Evolutionary conservation across 2,329 filamentous ascomycete genomes (phyloP), one percentile per base, ranked within the genome.

Genomic region (Microcera coccophila): DNA sequence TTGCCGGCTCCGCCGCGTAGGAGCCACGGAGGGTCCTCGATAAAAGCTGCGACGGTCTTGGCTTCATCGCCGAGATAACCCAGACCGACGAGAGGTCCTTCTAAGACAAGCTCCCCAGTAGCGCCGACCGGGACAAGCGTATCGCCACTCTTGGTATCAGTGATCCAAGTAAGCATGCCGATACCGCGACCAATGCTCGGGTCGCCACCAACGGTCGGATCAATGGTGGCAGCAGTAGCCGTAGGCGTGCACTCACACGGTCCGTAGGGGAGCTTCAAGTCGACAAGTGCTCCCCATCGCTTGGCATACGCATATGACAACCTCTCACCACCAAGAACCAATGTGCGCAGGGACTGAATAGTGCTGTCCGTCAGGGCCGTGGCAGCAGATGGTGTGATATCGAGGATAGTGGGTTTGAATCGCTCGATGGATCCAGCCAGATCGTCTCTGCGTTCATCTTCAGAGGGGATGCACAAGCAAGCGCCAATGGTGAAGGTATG

Each of bases 1-100:
- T 12, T 7, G 1, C 36, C 40, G 5, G 10, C 9, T 2, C 12
- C 4, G 1, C 44, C 39, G 4, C 19, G 2, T 2, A 33, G 5
- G 0, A 57, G 42, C 51, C 52, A 61, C 0, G 66, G 62, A 21
- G 68, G 63, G 20, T 62, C 55, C 15, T 75, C 63, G 38, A 79
- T 44, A 17, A 58, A 79, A 0, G 64, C 61, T 16, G 65, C 65
- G 2, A 59, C 55, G 0, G 75, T 79, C 48, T 73, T 72, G n/a
- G 59, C 57, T 0, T 61, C 53, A 15, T 75, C 67, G 32, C 73
- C 67, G 12, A 76, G 59, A 43, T 80, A 79, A 9, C 72, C 74
- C 17, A 67, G 59, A 10, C 68, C 73, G 12, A 80, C 59, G 4
- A 68, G 63, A 3, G 72, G 70, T 1, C 70, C 70, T 37, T 66